Conservation (phyloP, 1,139 yeast species). For the Candida glucosophila region DNA sequence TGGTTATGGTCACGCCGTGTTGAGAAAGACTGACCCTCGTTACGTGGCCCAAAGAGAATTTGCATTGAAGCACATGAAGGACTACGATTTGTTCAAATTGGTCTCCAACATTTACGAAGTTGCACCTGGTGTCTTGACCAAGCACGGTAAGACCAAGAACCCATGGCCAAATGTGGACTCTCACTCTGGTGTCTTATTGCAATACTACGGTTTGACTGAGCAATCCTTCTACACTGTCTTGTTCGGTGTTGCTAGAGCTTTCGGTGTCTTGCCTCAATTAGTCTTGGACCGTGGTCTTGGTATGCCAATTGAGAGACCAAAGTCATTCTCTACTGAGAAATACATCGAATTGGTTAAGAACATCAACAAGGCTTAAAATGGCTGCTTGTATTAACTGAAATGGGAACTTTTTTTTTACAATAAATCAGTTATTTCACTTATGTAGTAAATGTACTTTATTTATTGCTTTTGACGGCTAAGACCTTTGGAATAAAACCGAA, state of each 20-base stretch:
- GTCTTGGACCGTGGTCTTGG: constrained; percentile 96
- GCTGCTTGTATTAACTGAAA: too few relatives aligned
- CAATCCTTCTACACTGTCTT: constrained; percentile 95
- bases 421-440: too few relatives aligned
- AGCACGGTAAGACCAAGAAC: constrained; percentile 98
- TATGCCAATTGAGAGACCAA: constrained; percentile 95
- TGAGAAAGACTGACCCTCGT: constrained; percentile 96
- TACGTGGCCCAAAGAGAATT: constrained; percentile 96
- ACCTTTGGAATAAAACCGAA: too few relatives aligned
- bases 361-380: constrained; percentile 24
- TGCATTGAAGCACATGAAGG: constrained; percentile 96
- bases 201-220: constrained; percentile 94
- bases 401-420: too few relatives aligned
- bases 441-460: too few relatives aligned
- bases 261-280: constrained; percentile 95
- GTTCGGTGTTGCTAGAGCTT: constrained; percentile 96
- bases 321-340: constrained; percentile 77
- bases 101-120: constrained; percentile 88
- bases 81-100: constrained; percentile 83
- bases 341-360: constrained; percentile 54
- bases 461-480: too few relatives aligned
- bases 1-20: constrained; percentile 96
- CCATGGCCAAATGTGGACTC: constrained; percentile 99
- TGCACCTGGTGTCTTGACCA: constrained; percentile 89
- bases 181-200: constrained; percentile 93